Evolutionary conservation across 2,329 filamentous ascomycete species (phyloP).

Genomic region (Penicillium sp.): DNA sequence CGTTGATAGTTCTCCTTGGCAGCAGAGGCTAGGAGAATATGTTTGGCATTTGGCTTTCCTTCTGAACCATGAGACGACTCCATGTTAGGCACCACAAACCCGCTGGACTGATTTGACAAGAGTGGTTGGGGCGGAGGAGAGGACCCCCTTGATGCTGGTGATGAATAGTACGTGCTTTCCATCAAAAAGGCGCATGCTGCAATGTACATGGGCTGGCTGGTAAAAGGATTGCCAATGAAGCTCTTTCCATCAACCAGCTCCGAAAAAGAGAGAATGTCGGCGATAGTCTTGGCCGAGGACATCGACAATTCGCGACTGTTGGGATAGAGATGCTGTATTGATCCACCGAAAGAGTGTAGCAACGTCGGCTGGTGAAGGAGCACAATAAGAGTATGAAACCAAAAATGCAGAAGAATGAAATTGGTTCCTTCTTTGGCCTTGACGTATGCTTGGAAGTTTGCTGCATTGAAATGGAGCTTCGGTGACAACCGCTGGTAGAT

Average conservation of each 20-base stretch:
- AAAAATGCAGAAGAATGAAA: constrained; percentile 80
- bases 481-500: constrained; percentile 70
- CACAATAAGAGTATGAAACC: constrained; percentile 83
- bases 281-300: constrained; percentile 87
- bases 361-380: constrained; percentile 78
- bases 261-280: constrained; percentile 79
- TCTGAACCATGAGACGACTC: constrained; percentile 26
- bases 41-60: constrained; percentile 50
- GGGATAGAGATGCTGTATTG: constrained; percentile 66
- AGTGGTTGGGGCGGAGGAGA: constrained; percentile 45
- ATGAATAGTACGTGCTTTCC: constrained; percentile 68
- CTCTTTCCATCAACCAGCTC: constrained; percentile 81
- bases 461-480: constrained; percentile 73
- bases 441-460: constrained; percentile 81
- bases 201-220: constrained; percentile 85
- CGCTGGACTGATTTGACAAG: constrained; percentile 30
- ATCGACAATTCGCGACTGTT: constrained; percentile 78
- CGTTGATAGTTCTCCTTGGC: constrained; percentile 82
- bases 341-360: constrained; percentile 67
- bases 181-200: constrained; percentile 83
- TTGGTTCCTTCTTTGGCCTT: constrained; percentile 76
- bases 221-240: constrained; percentile 82
- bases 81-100: constrained; percentile 33
- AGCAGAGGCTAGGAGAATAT: constrained; percentile 71
- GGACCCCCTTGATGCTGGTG: constrained; percentile 57